A percentile compares a stretch with the other conserved stretches of the same genome.
phyloP scores from a whole-genome alignment of 1,284 basidiomycete genomes.

The Tranzscheliella williamsii region DNA sequence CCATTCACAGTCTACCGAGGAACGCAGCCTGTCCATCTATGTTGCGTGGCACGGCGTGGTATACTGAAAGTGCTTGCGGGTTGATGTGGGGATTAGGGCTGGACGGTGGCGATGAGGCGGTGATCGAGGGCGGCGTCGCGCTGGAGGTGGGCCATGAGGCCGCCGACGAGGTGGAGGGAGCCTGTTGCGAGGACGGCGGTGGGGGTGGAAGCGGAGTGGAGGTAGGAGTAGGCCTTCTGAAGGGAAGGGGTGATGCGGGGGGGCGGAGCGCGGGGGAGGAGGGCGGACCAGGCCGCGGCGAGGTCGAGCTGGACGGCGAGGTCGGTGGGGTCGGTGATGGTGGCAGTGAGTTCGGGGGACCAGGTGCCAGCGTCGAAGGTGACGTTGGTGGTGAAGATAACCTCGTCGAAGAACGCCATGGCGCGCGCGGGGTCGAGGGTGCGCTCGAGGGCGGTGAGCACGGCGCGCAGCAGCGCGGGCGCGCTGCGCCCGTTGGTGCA shows the following conservation, averaged over 20 bases:
- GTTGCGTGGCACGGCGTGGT: too few species aligned
- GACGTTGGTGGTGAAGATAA: slow-evolving; percentile 94
- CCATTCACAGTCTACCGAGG: too few species aligned
- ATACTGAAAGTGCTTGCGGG: too few species aligned
- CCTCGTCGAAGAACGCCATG: slow-evolving; percentile 71
- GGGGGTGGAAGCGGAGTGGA: slow-evolving; percentile 71
- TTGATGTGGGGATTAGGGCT: not conserved
- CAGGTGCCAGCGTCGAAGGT: slow-evolving; percentile 86
- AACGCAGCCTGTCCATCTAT: too few species aligned
- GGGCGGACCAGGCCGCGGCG: slow-evolving; percentile 35
- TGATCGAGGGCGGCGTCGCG: slow-evolving; percentile 46
- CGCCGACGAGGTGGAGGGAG: slow-evolving; percentile 91
- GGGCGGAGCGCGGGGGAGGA: slow-evolving; percentile 12
- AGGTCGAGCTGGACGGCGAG: slow-evolving; percentile 52
- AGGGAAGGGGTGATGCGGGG: slow-evolving; percentile 80
- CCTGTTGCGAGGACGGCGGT: slow-evolving; percentile 73
- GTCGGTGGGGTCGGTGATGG: slow-evolving; percentile 42
- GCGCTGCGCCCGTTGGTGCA: slow-evolving; percentile 90
- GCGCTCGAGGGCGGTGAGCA: slow-evolving; percentile 63
- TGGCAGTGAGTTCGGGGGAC: slow-evolving; percentile 68
- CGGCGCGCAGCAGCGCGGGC: slow-evolving; percentile 70
- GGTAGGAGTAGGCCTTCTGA: too few species aligned
- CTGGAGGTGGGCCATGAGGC: slow-evolving; percentile 71
- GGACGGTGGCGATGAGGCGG: slow-evolving; percentile 27
- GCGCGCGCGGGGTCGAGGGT: slow-evolving; percentile 2